Conservation (phyloP, 305 asterid species). For the Lippia alba region DNA sequence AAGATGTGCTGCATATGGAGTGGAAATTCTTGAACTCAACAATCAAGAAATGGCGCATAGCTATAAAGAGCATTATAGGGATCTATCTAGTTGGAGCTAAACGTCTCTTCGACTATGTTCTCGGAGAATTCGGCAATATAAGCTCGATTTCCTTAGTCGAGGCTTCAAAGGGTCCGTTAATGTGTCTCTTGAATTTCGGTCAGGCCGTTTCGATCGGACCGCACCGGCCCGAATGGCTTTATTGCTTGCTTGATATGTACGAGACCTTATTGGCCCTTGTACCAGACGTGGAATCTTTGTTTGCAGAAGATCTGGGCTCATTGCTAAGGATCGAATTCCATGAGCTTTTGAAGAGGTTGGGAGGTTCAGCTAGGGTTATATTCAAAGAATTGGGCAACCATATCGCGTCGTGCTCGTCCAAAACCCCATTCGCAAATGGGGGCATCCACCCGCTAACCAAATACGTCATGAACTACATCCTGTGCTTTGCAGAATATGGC, state of each 20-base stretch:
- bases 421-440: constrained; percentile 53
- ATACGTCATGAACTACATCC: constrained; percentile 71
- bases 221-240: constrained; percentile 63
- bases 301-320: constrained; percentile 44
- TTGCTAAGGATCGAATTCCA: constrained; percentile 51
- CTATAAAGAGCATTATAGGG: constrained; percentile 48
- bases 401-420: constrained; percentile 48
- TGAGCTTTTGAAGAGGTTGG: constrained; percentile 48
- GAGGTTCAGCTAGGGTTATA: constrained; percentile 53
- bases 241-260: constrained; percentile 67
- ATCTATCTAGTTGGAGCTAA: constrained; percentile 52
- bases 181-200: constrained; percentile 66
- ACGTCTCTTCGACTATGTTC: constrained; percentile 59
- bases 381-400: constrained; percentile 49
- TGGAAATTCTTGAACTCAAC: constrained; percentile 58
- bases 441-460: constrained; percentile 61
- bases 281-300: constrained; percentile 49
- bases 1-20: constrained; percentile 72
- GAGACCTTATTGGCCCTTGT: constrained; percentile 52
- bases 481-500: constrained; percentile 56
- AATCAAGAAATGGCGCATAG: constrained; percentile 63
- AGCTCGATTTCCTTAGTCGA: constrained; percentile 55
- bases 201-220: constrained; percentile 68
- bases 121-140: constrained; percentile 43
- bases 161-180: constrained; percentile 55